Evolutionary conservation across 2,329 filamentous ascomycete species (phyloP).

Genomic region (Onygenales sp.): DNA sequence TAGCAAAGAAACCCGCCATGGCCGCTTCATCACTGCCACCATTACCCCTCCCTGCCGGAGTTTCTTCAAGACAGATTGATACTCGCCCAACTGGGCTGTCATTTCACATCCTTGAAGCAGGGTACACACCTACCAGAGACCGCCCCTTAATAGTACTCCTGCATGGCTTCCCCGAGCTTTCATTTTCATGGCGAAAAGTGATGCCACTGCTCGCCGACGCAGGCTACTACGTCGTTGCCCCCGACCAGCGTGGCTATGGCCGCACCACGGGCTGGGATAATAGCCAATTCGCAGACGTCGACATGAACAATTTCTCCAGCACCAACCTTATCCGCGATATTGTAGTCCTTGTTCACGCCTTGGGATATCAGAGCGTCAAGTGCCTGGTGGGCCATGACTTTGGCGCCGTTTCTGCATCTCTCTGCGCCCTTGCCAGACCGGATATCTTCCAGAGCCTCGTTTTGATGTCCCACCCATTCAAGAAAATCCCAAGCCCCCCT

Average conservation of each 20-base stretch:
- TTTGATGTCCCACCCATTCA: slow-evolving; percentile 58
- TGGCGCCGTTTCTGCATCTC: slow-evolving; percentile 51
- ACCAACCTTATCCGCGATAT: slow-evolving; percentile 54
- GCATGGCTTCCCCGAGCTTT: slow-evolving; percentile 60
- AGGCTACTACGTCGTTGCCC: slow-evolving; percentile 57
- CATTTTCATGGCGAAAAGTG: slow-evolving; percentile 60
- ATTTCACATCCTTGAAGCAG: slow-evolving; percentile 52
- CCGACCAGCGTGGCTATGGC: slow-evolving; percentile 60
- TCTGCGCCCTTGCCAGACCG: slow-evolving; percentile 52
- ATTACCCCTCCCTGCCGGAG: slow-evolving; percentile 45
- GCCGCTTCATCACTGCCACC: slow-evolving; percentile 26
- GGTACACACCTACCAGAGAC: slow-evolving; percentile 28
- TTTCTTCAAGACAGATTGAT: slow-evolving; percentile 48
- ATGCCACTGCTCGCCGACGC: slow-evolving; percentile 48
- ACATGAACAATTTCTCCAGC: slow-evolving; percentile 48
- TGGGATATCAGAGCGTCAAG: slow-evolving; percentile 50
- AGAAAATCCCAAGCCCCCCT: slow-evolving; percentile 33
- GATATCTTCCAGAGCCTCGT: slow-evolving; percentile 55
- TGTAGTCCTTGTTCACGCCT: slow-evolving; percentile 49
- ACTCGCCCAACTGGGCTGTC: slow-evolving; percentile 47
- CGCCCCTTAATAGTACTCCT: slow-evolving; percentile 52
- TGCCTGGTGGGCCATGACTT: slow-evolving; percentile 60
- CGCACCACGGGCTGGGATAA: slow-evolving; percentile 54
- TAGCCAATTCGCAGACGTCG: slow-evolving; percentile 40
- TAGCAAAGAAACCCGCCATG: slow-evolving; percentile 1